A percentile compares a stretch with the other conserved stretches of the same genome.
Conservation (phyloP, 352 stramenopile genomes). For the Pythium dissotocum region DNA sequence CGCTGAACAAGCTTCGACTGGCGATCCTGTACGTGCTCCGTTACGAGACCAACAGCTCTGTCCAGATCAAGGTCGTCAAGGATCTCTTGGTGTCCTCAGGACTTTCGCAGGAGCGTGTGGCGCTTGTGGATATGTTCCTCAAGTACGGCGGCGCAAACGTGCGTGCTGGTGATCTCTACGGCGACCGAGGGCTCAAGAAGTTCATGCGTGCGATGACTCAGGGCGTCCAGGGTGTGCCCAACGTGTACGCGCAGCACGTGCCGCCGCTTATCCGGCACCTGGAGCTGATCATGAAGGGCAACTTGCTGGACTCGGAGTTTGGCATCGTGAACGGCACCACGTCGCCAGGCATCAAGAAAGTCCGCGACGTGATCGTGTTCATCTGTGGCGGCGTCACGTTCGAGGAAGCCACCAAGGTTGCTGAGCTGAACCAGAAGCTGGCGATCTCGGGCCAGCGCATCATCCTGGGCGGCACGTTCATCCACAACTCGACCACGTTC, state of each 20-base stretch:
- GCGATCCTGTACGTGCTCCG: slow-evolving; percentile 98
- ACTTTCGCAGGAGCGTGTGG: slow-evolving; percentile 46
- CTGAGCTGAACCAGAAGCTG: slow-evolving; percentile 93
- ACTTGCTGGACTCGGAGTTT: slow-evolving; percentile 78
- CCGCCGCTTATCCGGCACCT: slow-evolving; percentile 95
- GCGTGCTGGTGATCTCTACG: slow-evolving; percentile 75
- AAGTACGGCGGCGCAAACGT: slow-evolving; percentile 71
- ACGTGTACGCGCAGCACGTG: slow-evolving; percentile 99
- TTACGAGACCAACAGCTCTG: slow-evolving; percentile 93
- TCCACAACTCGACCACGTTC: slow-evolving; percentile 98
- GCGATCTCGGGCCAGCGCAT: slow-evolving; percentile 85
- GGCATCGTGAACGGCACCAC: slow-evolving; percentile 98
- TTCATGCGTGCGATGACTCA: slow-evolving; percentile 92
- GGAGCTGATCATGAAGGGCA: slow-evolving; percentile 76
- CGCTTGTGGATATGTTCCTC: slow-evolving; percentile 64
- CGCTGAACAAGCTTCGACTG: slow-evolving; percentile 97
- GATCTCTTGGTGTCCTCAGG: slow-evolving; percentile 55
- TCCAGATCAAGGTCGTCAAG: slow-evolving; percentile 81
- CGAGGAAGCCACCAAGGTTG: slow-evolving; percentile 98
- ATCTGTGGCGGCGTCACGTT: slow-evolving; percentile 98
- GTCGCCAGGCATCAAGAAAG: slow-evolving; percentile 94
- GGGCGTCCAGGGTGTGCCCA: slow-evolving; percentile 94
- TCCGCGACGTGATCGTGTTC: slow-evolving; percentile 98
- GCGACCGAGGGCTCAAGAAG: slow-evolving; percentile 84
- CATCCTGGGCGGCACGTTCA: slow-evolving; percentile 93